A percentile compares a stretch with the other conserved stretches of the same genome.
phyloP scores from a whole-genome alignment of 2,329 filamentous ascomycete genomes.

The Curvularia verruculosa region DNA sequence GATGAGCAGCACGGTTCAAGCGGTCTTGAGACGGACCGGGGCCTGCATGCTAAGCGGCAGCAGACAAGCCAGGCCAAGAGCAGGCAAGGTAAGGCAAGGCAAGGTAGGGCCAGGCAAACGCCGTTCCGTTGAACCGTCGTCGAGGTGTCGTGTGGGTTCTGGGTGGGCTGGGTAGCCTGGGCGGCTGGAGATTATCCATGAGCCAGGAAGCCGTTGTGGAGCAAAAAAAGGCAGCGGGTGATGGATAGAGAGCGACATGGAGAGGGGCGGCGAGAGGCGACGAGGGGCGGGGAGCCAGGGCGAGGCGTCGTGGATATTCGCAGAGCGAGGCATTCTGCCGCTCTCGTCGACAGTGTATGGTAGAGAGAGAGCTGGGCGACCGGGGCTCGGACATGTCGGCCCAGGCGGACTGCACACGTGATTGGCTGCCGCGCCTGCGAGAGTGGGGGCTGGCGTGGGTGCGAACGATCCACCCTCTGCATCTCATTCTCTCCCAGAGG shows the following conservation, averaged over 20 bases:
- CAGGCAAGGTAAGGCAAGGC: neutral
- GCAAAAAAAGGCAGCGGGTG: too few species aligned
- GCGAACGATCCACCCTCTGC: conserved; percentile 21
- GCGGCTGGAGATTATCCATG: neutral
- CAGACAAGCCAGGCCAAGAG: neutral
- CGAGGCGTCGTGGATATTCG: too few species aligned
- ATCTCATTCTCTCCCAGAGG: conserved; percentile 19
- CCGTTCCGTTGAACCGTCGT: neutral
- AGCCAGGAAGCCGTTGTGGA: neutral
- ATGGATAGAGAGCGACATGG: too few species aligned
- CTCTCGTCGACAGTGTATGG: neutral
- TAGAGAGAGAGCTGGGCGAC: neutral
- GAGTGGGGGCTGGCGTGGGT: conserved; percentile 31
- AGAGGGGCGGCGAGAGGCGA: neutral
- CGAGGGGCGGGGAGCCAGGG: neutral
- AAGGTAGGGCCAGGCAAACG: neutral
- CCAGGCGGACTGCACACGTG: conserved; percentile 12
- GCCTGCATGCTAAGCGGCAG: conserved; percentile 27
- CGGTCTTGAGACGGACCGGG: conserved; percentile 24
- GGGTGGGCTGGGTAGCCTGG: neutral
- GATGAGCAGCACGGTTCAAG: conserved; percentile 33
- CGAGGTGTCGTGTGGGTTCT: conserved; percentile 17
- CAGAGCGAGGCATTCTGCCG: too few species aligned
- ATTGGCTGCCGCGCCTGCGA: conserved; percentile 17
- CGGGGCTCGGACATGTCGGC: neutral